Percentiles rank a stretch among this genome's conserved stretches.
Evolutionary conservation across 2,329 filamentous ascomycete genomes (phyloP).

Genomic region (Fusarium nelsonii): DNA sequence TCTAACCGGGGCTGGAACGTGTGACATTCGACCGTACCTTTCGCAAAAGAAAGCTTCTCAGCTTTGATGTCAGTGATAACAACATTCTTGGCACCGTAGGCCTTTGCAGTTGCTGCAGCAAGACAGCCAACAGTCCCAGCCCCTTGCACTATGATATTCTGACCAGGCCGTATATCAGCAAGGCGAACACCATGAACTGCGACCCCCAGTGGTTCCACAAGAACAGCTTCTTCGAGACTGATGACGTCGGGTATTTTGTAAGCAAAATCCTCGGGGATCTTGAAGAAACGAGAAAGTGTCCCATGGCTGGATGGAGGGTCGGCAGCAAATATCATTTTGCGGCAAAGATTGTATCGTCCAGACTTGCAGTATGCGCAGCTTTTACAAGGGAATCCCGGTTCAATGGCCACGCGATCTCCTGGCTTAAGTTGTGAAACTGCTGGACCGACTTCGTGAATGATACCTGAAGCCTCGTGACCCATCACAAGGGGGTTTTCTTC

Average conservation of each 20-base stretch:
- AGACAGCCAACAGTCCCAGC: slow-evolving; percentile 89
- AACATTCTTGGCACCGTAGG: slow-evolving; percentile 78
- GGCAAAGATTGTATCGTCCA: slow-evolving; percentile 90
- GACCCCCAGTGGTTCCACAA: slow-evolving; percentile 88
- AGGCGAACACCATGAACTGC: slow-evolving; percentile 86
- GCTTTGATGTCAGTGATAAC: slow-evolving; percentile 38
- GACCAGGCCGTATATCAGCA: slow-evolving; percentile 76
- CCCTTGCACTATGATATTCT: slow-evolving; percentile 86
- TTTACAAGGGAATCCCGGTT: slow-evolving; percentile 89
- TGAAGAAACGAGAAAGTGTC: slow-evolving; percentile 87
- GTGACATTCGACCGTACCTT: slow-evolving; percentile 18
- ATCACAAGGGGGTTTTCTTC: slow-evolving; percentile 84
- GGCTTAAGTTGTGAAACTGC: slow-evolving; percentile 70
- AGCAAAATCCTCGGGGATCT: slow-evolving; percentile 88
- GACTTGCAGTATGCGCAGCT: slow-evolving; percentile 81
- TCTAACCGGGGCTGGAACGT: neutral
- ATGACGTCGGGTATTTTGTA: slow-evolving; percentile 85
- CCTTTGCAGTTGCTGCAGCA: slow-evolving; percentile 84
- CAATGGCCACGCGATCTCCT: slow-evolving; percentile 90
- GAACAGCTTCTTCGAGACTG: slow-evolving; percentile 83
- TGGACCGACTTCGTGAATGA: slow-evolving; percentile 76
- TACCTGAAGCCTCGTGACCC: slow-evolving; percentile 76
- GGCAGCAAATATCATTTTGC: slow-evolving; percentile 88
- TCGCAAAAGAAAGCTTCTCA: slow-evolving; percentile 39
- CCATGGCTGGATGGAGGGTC: slow-evolving; percentile 88